A percentile compares a stretch with the other conserved stretches of the same genome.
Evolutionary conservation across 2,329 filamentous ascomycete species (phyloP).

Genomic region (Alternaria atra): DNA sequence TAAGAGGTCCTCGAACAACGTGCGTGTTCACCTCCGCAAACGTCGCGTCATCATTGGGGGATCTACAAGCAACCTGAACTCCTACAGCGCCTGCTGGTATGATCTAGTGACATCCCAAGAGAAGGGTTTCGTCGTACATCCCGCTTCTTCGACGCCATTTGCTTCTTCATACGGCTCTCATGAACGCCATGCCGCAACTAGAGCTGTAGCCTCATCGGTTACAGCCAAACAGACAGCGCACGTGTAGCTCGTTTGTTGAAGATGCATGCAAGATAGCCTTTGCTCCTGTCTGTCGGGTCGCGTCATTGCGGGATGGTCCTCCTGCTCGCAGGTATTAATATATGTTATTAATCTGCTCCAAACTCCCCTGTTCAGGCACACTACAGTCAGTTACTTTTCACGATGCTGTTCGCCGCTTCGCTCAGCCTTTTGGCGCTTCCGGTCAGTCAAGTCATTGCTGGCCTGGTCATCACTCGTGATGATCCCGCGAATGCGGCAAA

Average conservation of each 20-base stretch:
- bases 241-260: background rate
- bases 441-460: slow-evolving; percentile 25
- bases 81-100: background rate
- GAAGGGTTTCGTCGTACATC: slow-evolving; percentile 21
- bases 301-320: slow-evolving; percentile 16
- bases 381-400: slow-evolving; percentile 18
- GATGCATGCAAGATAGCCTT: slow-evolving; percentile 5
- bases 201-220: background rate
- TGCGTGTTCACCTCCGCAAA: slow-evolving; percentile 15
- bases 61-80: background rate
- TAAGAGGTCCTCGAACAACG: slow-evolving; percentile 18
- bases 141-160: slow-evolving; percentile 13
- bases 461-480: slow-evolving; percentile 18
- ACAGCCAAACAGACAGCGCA: slow-evolving; percentile 27
- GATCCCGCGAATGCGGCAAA: slow-evolving; percentile 25
- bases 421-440: slow-evolving; percentile 31
- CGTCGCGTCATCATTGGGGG: slow-evolving; percentile 14
- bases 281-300: slow-evolving; percentile 14
- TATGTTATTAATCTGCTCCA: slow-evolving; percentile 7
- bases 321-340: slow-evolving; percentile 19
- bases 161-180: background rate
- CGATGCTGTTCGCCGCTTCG: slow-evolving; percentile 31
- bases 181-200: slow-evolving; percentile 11
- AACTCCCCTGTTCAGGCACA: slow-evolving; percentile 18
- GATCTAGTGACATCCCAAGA: slow-evolving; percentile 9